Percentiles rank a stretch among this genome's conserved stretches.
Conservation (phyloP, 2,329 filamentous ascomycete species). For the Spiromastix sp. region DNA sequence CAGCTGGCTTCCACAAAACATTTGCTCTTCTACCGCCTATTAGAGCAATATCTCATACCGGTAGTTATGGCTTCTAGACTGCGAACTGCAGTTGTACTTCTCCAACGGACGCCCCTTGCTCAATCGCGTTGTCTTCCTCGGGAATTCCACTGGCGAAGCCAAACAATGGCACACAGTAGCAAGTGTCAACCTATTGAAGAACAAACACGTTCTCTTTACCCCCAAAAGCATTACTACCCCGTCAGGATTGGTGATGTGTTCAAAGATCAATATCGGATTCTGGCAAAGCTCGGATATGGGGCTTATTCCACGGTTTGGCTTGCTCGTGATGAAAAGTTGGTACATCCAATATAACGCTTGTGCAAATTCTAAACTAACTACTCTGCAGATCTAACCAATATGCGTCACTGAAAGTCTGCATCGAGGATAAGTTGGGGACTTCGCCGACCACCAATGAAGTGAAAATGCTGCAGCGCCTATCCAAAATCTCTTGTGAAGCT, state of each 20-base stretch:
- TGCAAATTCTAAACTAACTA: conserved; percentile 2
- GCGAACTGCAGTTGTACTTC: no score
- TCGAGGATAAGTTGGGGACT: conserved; percentile 10
- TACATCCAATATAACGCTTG: no score
- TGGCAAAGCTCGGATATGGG: conserved; percentile 19
- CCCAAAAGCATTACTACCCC: conserved; percentile 15
- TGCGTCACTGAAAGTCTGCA: conserved; percentile 13
- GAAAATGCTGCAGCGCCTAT: conserved; percentile 13
- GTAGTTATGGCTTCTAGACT: not conserved
- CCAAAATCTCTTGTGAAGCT: conserved; percentile 8
- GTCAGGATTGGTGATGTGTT: conserved; percentile 14
- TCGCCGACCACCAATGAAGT: conserved; percentile 16
- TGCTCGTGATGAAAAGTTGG: conserved; percentile 11
- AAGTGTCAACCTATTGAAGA: not conserved
- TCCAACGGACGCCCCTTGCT: not conserved
- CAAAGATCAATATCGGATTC: conserved; percentile 13
- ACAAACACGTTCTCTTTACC: conserved; percentile 7
- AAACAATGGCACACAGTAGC: not conserved
- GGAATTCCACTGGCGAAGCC: not conserved
- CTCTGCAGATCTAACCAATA: conserved; percentile 10
- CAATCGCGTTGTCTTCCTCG: not conserved
- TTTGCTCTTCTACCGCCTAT: not conserved
- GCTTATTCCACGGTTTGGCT: conserved; percentile 19
- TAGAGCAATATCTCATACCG: not conserved
- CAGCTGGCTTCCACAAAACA: not conserved